Evolutionary conservation across 306 rosid genomes (phyloP).

Genomic region (Vachellia collinsii): DNA sequence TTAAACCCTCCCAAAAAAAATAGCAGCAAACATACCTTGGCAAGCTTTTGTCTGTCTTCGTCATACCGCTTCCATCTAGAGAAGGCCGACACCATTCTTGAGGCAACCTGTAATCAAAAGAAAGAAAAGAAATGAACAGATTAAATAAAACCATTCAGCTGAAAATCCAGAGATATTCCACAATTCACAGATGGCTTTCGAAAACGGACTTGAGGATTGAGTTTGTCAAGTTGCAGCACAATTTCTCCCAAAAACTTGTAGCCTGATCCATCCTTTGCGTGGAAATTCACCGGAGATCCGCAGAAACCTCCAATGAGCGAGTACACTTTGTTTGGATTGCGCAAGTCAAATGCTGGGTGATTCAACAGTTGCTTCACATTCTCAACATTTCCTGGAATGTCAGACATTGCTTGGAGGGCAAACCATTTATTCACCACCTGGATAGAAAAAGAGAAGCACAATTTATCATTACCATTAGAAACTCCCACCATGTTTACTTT

Average conservation of each 20-base stretch:
- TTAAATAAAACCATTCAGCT: constrained; percentile 4
- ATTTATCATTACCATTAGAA: constrained; percentile 12
- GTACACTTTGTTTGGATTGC: constrained; percentile 97
- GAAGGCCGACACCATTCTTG: constrained; percentile 97
- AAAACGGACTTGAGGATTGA: constrained; percentile 84
- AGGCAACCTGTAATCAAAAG: constrained; percentile 69
- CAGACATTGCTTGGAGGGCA: constrained; percentile 94
- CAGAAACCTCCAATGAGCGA: constrained; percentile 95
- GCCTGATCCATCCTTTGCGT: constrained; percentile 95
- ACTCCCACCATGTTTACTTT: not conserved
- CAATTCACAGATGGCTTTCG: constrained; percentile 16
- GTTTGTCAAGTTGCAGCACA: constrained; percentile 77
- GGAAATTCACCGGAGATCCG: constrained; percentile 87
- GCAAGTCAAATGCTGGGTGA: constrained; percentile 90
- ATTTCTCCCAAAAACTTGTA: constrained; percentile 87
- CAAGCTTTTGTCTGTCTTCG: constrained; percentile 75
- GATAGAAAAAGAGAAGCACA: constrained; percentile 11
- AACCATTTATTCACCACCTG: constrained; percentile 98
- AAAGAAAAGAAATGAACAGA: constrained; percentile 8
- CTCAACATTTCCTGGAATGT: constrained; percentile 81
- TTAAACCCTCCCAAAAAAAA: constrained; percentile 14
- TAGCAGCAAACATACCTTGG: constrained; percentile 58
- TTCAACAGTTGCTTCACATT: constrained; percentile 70
- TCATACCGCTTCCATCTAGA: constrained; percentile 96
- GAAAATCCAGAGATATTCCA: constrained; percentile 10